phyloP scores from a whole-genome alignment of 495 filamentous ascomycete genomes.

The Daldinia decipiens region DNA sequence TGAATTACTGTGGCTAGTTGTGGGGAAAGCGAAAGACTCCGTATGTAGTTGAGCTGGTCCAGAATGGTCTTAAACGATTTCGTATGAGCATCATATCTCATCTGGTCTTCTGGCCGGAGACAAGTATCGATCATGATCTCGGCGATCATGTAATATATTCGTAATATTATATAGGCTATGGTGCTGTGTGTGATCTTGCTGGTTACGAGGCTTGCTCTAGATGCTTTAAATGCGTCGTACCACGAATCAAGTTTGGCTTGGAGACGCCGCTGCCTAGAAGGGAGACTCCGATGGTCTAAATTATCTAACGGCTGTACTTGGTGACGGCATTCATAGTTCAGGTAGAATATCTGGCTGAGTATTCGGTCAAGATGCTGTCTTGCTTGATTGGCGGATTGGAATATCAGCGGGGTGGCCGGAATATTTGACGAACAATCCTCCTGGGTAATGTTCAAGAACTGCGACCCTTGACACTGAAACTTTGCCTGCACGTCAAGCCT shows the following conservation, averaged over 20 bases:
- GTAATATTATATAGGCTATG: slow-evolving; percentile 49
- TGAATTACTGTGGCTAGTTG: not conserved
- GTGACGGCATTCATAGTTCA: slow-evolving; percentile 39
- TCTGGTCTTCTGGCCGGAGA: slow-evolving; percentile 50
- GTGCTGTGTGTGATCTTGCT: slow-evolving; percentile 4
- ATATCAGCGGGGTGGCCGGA: slow-evolving; percentile 23
- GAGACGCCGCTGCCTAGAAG: slow-evolving; percentile 29
- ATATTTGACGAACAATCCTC: slow-evolving; percentile 13
- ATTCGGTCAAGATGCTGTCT: slow-evolving; percentile 49
- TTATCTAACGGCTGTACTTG: not conserved
- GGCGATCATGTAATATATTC: slow-evolving; percentile 58
- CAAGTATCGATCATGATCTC: slow-evolving; percentile 58
- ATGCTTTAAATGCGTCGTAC: slow-evolving; percentile 38
- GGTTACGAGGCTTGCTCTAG: not conserved
- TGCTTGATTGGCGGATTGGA: slow-evolving; percentile 45
- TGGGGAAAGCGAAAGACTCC: slow-evolving; percentile 16
- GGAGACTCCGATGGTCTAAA: slow-evolving; percentile 1
- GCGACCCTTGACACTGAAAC: slow-evolving; percentile 41
- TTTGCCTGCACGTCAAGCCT: slow-evolving; percentile 53
- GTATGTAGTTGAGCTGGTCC: slow-evolving; percentile 46
- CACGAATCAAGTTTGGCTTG: slow-evolving; percentile 39
- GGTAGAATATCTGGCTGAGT: slow-evolving; percentile 43
- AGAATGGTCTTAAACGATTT: slow-evolving; percentile 54
- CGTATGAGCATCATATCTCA: slow-evolving; percentile 55
- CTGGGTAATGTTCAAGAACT: slow-evolving; percentile 22